Base-by-base conservation (phyloP, 1,284 basidiomycete genomes). In the Hemileia vastatrix region DNA sequence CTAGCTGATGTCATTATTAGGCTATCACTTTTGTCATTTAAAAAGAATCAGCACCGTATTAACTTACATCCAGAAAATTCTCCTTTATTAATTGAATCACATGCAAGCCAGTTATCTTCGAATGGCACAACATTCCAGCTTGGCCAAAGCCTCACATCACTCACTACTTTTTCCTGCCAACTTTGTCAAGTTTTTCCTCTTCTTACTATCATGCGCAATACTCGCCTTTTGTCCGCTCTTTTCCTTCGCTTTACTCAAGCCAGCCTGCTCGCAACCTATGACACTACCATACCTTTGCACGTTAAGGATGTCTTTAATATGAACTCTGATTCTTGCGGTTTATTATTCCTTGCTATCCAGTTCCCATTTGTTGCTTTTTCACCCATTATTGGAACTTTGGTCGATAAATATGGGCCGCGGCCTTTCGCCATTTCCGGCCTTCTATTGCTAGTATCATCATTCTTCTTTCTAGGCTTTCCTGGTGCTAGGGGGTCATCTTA, bases 181-280 rank as follows among this genome's bases (percentile, higher is more conserved):
- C 48, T 3, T 49, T 49, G 32, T 23, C 53, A 49, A 18, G 36
- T 19, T 55, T 59, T 33, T 24, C 60, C 60, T 18, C 53, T 62
- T 44, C 31, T 62, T 23, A 49, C 19, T 1, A 55, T 62, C 19
- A n/a, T 62, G 3, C 5, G 13, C 45, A 44, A 62, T 21, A 44
- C 45, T 9, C 53, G 60, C 15, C 50, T 62, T 11, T 45, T 62
- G 8, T 40, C 60, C 15, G 43, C 53, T 6, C 33, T 45, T 0
- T 62, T 62, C 32, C 44, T 62, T 9, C 54, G 44, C 6, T 62
- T 62, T 23, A 62, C 44, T 24, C 60, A 62, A 11, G 60, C 60
- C n/a, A 33, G 53, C 23, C 33, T 62, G 2, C 23, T 62, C 2
- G 52, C 27, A 24, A 62, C 44, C 33, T 62, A 55, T 36, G 43